Percentiles rank a stretch among this genome's conserved stretches.
Evolutionary conservation across 2,329 filamentous ascomycete genomes (phyloP).

Genomic region (Scytalidium lignicola): DNA sequence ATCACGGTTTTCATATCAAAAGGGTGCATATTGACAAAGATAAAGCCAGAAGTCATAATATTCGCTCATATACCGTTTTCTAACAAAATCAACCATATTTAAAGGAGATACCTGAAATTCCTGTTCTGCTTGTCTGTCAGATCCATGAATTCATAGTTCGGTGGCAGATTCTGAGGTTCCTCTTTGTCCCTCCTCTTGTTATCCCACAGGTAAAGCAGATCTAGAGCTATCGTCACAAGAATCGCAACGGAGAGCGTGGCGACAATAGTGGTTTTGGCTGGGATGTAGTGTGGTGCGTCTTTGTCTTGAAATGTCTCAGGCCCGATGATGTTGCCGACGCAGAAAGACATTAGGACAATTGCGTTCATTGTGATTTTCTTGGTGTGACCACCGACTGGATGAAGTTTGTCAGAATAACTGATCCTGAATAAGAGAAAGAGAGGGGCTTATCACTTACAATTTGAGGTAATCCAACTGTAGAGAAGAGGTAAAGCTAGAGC

Average conservation of each 20-base stretch:
- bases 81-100: no score
- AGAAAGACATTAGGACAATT: conserved; percentile 42
- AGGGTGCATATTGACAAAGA: no score
- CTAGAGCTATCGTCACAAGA: conserved; percentile 3
- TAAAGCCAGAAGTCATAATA: no score
- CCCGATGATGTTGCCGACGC: conserved; percentile 50
- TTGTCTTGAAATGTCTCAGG: conserved; percentile 48
- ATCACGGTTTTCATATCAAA: no score
- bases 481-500: background rate
- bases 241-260: conserved; percentile 7
- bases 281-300: conserved; percentile 45
- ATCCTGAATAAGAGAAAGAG: background rate
- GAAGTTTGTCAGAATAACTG: background rate
- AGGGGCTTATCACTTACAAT: background rate
- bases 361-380: conserved; percentile 45
- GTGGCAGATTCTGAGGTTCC: conserved; percentile 1
- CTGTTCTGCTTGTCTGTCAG: conserved; percentile 12
- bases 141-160: conserved; percentile 9
- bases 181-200: conserved; percentile 8
- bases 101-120: conserved; percentile 10
- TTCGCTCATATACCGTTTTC: no score
- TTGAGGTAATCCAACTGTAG: background rate
- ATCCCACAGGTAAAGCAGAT: conserved; percentile 2
- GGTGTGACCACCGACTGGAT: conserved; percentile 36
- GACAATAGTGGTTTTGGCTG: conserved; percentile 48